Percentiles rank a stretch among this genome's conserved stretches.
phyloP scores from a whole-genome alignment of 371 early-diverging fungal species.

The Zychaea mexicana region DNA sequence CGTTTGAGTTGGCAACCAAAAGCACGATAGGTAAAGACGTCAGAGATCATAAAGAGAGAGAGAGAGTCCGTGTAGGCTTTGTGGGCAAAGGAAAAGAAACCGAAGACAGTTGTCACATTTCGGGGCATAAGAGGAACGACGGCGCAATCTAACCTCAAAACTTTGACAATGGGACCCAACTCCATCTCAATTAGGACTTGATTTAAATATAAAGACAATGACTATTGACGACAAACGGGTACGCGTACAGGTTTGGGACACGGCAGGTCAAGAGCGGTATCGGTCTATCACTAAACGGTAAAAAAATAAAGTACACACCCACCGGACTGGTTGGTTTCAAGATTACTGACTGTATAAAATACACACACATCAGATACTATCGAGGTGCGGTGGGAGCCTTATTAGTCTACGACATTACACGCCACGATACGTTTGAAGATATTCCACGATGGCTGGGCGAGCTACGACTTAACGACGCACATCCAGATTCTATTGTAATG shows the following conservation, averaged over 20 bases:
- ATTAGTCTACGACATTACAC: constrained; percentile 85
- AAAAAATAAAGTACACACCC: constrained; percentile 17
- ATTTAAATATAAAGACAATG: constrained; percentile 21
- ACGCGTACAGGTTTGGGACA: constrained; percentile 92
- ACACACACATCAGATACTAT: constrained; percentile 22
- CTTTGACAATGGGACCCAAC: constrained; percentile 37
- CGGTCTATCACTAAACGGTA: constrained; percentile 73
- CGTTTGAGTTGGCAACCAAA: constrained; percentile 88
- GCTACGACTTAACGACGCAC: constrained; percentile 96
- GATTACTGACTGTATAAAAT: too few species aligned
- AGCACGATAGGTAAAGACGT: constrained; percentile 50
- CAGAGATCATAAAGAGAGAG: too few species aligned
- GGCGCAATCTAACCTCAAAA: constrained; percentile 38
- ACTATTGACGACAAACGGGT: constrained; percentile 63
- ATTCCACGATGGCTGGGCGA: constrained; percentile 96
- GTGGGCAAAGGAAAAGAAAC: constrained; percentile 36
- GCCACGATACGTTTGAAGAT: constrained; percentile 92
- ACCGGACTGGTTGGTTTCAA: neutral
- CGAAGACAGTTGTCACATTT: too few species aligned
- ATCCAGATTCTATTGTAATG: constrained; percentile 91
- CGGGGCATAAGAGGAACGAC: constrained; percentile 8
- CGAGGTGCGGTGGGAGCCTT: constrained; percentile 42
- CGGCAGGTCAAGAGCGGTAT: constrained; percentile 81
- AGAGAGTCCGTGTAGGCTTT: constrained; percentile 99
- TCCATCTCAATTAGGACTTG: constrained; percentile 15